Evolutionary conservation across 2,329 filamentous ascomycete species (phyloP).

Genomic region (Exutisphaerella laricina): DNA sequence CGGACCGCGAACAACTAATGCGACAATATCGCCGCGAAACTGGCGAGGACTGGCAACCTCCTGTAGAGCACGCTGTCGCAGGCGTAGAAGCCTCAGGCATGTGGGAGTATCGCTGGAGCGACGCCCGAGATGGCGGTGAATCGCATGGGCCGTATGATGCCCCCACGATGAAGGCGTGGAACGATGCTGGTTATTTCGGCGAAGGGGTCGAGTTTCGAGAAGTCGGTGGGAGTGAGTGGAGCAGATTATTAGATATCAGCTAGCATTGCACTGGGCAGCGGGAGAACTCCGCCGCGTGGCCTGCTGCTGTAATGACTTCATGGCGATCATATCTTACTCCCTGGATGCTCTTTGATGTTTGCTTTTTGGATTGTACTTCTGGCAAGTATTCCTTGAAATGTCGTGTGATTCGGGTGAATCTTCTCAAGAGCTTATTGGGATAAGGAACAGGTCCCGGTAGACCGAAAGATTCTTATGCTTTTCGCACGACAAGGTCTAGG

Average conservation of each 20-base stretch:
- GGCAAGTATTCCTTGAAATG: no score
- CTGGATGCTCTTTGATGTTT: no score
- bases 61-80: slow-evolving; percentile 26
- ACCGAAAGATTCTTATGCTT: no score
- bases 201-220: slow-evolving; percentile 64
- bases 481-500: not conserved
- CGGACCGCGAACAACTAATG: slow-evolving; percentile 75
- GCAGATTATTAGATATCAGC: slow-evolving; percentile 35
- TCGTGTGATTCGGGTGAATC: no score
- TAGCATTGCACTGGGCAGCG: no score
- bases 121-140: slow-evolving; percentile 72
- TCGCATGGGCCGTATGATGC: slow-evolving; percentile 84
- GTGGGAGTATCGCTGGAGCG: slow-evolving; percentile 93
- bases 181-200: slow-evolving; percentile 85
- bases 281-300: not conserved
- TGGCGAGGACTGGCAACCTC: slow-evolving; percentile 71
- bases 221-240: slow-evolving; percentile 40
- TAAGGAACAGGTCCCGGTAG: no score
- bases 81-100: slow-evolving; percentile 2
- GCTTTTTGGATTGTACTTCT: no score
- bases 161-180: slow-evolving; percentile 83
- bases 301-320: not conserved
- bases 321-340: slow-evolving; percentile 5
- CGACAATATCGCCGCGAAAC: slow-evolving; percentile 80
- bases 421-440: no score